Percentiles rank a stretch among this genome's conserved stretches.
phyloP scores from a whole-genome alignment of 2,329 filamentous ascomycete genomes.

The Onygenales sp. region DNA sequence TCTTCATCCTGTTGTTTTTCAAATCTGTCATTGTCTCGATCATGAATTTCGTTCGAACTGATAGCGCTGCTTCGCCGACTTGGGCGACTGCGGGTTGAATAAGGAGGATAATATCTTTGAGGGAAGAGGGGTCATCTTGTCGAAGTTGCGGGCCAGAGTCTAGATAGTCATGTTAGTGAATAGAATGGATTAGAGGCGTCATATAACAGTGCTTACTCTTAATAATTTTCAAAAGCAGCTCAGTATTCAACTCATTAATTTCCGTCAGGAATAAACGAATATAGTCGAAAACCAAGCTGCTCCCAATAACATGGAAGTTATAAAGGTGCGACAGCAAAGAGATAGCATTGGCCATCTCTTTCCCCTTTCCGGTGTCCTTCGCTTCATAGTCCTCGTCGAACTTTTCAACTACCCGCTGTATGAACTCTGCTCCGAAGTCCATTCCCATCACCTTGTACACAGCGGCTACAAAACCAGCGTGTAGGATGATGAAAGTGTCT shows the following conservation, averaged over 20 bases:
- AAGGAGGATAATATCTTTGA: constrained; percentile 79
- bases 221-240: constrained; percentile 75
- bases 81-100: constrained; percentile 64
- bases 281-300: constrained; percentile 82
- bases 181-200: neutral
- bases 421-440: constrained; percentile 79
- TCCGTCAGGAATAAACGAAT: constrained; percentile 65
- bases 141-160: constrained; percentile 71
- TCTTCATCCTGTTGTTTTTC: constrained; percentile 87
- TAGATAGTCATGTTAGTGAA: constrained; percentile 14
- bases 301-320: constrained; percentile 79
- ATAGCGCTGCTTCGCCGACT: constrained; percentile 59
- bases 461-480: constrained; percentile 80
- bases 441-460: constrained; percentile 79
- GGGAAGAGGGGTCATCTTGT: constrained; percentile 74
- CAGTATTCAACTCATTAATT: constrained; percentile 77
- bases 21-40: constrained; percentile 91
- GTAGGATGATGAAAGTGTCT: constrained; percentile 84
- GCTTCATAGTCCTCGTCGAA: constrained; percentile 58
- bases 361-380: constrained; percentile 14
- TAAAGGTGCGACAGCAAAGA: constrained; percentile 80
- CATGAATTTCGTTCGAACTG: constrained; percentile 92
- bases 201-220: constrained; percentile 41
- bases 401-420: constrained; percentile 66
- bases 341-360: constrained; percentile 63